A percentile compares a stretch with the other conserved stretches of the same genome.
Conservation (phyloP, 768 basidiomycete species). For the Pisolithus albus region DNA sequence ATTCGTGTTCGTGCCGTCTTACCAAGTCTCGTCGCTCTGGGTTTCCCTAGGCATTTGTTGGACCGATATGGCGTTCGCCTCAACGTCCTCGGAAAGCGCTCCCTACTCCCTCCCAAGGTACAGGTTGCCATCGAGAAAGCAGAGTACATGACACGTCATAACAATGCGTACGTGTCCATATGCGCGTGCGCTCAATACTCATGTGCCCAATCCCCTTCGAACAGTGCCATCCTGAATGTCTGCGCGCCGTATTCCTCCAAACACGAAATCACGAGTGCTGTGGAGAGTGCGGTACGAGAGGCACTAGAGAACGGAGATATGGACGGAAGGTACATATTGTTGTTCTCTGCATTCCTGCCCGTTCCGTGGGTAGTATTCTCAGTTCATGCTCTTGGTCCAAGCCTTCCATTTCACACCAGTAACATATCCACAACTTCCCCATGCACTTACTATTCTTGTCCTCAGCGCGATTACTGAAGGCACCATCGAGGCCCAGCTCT, state of each 20-base stretch:
- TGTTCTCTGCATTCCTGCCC: neutral
- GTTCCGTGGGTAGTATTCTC: neutral
- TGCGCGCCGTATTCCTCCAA: constrained; percentile 90
- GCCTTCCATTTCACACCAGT: too few relatives aligned
- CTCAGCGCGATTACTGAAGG: constrained; percentile 54
- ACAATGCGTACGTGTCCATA: constrained; percentile 48
- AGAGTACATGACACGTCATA: constrained; percentile 68
- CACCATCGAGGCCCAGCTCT: constrained; percentile 59
- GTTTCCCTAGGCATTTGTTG: constrained; percentile 58
- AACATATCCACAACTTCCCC: too few relatives aligned
- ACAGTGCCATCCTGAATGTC: constrained; percentile 81
- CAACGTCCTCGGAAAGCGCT: constrained; percentile 69
- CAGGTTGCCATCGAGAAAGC: constrained; percentile 62
- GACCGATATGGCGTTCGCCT: constrained; percentile 79
- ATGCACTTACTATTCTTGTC: neutral
- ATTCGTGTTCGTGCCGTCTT: neutral
- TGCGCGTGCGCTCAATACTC: neutral
- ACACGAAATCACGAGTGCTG: constrained; percentile 84
- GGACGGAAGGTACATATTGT: constrained; percentile 20
- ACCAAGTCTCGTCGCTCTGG: neutral
- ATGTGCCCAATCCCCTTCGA: neutral
- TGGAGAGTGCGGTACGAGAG: constrained; percentile 33
- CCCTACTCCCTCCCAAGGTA: constrained; percentile 74
- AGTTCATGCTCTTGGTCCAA: too few relatives aligned
- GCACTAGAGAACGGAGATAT: constrained; percentile 26